Evolutionary conservation across 345 rosid genomes (phyloP).

Genomic region (Camelina neglecta): DNA sequence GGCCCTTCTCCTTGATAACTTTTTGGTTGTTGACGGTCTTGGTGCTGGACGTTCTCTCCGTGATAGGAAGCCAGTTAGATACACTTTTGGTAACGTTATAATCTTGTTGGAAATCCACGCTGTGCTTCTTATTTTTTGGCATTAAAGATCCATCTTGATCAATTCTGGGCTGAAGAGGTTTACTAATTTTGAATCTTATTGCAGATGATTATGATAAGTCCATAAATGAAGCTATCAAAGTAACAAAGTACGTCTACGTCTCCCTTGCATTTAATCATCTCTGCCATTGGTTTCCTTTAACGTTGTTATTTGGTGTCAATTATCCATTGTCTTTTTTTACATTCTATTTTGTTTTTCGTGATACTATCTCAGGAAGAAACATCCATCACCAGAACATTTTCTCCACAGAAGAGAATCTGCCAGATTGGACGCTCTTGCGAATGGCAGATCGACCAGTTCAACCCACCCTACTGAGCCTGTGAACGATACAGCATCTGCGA

Average conservation of each 20-base stretch:
- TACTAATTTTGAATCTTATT: conserved; percentile 36
- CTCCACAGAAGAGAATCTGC: conserved; percentile 65
- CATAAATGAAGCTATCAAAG: conserved; percentile 95
- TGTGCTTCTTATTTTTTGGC: background rate
- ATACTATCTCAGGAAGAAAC: conserved; percentile 63
- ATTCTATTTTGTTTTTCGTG: conserved; percentile 27
- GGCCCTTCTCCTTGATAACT: conserved; percentile 92
- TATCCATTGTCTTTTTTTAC: conserved; percentile 8
- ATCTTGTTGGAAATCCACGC: conserved; percentile 22
- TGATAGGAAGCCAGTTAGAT: conserved; percentile 95
- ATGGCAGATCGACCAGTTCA: conserved; percentile 71
- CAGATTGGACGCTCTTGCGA: conserved; percentile 71
- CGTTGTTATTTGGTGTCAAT: background rate
- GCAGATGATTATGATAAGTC: conserved; percentile 99
- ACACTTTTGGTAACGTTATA: conserved; percentile 81
- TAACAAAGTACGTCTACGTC: conserved; percentile 67
- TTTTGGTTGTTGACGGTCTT: conserved; percentile 74
- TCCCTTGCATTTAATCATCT: conserved; percentile 24
- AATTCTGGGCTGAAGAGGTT: conserved; percentile 13
- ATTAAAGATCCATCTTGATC: background rate
- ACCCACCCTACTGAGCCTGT: conserved; percentile 50
- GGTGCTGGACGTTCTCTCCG: conserved; percentile 94
- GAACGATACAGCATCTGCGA: conserved; percentile 58
- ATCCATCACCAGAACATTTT: conserved; percentile 81
- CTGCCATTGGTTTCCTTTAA: conserved; percentile 21